Base-by-base conservation (phyloP, 768 basidiomycete genomes). In the Mycena olivaceomarginata region DNA sequence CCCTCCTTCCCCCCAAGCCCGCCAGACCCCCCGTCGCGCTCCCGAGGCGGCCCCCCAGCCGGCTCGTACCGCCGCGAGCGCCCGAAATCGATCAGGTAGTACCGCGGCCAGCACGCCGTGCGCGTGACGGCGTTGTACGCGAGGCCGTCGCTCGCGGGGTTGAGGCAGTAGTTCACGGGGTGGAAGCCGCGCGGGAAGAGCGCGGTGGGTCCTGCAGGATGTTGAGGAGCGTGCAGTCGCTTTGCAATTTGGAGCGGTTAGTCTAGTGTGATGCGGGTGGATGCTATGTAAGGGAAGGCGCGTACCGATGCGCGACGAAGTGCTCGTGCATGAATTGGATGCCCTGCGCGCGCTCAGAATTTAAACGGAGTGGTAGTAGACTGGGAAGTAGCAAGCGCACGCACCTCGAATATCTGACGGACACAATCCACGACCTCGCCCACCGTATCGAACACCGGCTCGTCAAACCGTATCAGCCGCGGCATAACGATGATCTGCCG, bases 401-500 rank as follows among this genome's bases (percentile, higher is more conserved):
- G 51, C 13, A 85, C 83, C 80, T 84, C 85, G 15, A 85, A 84
- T n/a, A 85, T 46, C 53, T 85, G 82, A 15, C 74, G 74, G 31
- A 84, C 79, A n/a, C 81, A 85, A 1, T 84, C 82, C 4, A 85
- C 66, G 4, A 82, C 77, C 56, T 85, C 85, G 13, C 82, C 82
- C 0, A 81, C 20, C 1, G 80, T 74, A 0, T 81, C 80, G 31
- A 85, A 83, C 0, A 40, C 46, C 4, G 80, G 80, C 2, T 82
- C 18, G 18, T 39, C 41, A 15, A 80, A 86, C 13, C 43, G 45
- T 2, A 81, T 78, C 7, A 85, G 72, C 3, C 82, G 73, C 2
- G 85, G 85, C 84, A 86, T 84, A 0, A 82, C 85, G 0, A 86
- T 70, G 18, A 85, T 80, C 0, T 70, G n/a, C 0, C 5, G 62